Conservation (phyloP, 306 rosid genomes). For the Quercus dentata region DNA sequence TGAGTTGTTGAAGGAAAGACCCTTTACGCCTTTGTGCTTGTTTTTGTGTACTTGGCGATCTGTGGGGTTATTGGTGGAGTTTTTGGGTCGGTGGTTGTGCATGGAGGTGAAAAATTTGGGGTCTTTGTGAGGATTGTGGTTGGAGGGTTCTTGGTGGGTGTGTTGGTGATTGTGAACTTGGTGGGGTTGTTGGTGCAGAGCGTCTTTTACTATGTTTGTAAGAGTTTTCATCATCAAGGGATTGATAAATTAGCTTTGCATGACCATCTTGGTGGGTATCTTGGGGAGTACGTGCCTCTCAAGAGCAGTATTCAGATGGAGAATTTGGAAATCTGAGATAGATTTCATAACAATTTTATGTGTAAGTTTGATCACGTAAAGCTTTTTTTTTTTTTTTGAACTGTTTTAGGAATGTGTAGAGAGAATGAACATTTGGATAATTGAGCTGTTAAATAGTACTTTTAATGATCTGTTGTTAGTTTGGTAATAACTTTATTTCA, state of each 20-base stretch:
- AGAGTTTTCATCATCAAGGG: conserved; percentile 88
- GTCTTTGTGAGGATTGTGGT: conserved; percentile 63
- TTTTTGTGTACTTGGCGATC: conserved; percentile 43
- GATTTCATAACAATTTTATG: conserved; percentile 1
- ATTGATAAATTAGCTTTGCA: conserved; percentile 82
- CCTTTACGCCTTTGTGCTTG: conserved; percentile 49
- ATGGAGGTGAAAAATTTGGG: conserved; percentile 54
- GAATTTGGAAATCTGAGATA: conserved; percentile 60
- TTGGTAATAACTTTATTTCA: background rate
- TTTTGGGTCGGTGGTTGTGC: conserved; percentile 75
- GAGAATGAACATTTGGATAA: background rate
- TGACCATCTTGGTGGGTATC: conserved; percentile 96
- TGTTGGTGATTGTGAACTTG: conserved; percentile 81
- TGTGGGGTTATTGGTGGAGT: conserved; percentile 50
- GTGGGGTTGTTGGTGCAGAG: conserved; percentile 88
- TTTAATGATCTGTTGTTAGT: background rate
- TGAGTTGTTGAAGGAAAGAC: conserved; percentile 63
- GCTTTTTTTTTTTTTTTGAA: background rate
- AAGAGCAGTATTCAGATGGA: conserved; percentile 97
- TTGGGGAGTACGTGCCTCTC: conserved; percentile 95
- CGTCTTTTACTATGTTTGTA: conserved; percentile 91
- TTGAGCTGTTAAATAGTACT: background rate
- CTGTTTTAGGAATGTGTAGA: conserved; percentile 24
- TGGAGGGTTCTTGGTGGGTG: conserved; percentile 83
- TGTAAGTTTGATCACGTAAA: conserved; percentile 36